Evolutionary conservation across 2,329 filamentous ascomycete species (phyloP).

Genomic region (Neurospora crassa): DNA sequence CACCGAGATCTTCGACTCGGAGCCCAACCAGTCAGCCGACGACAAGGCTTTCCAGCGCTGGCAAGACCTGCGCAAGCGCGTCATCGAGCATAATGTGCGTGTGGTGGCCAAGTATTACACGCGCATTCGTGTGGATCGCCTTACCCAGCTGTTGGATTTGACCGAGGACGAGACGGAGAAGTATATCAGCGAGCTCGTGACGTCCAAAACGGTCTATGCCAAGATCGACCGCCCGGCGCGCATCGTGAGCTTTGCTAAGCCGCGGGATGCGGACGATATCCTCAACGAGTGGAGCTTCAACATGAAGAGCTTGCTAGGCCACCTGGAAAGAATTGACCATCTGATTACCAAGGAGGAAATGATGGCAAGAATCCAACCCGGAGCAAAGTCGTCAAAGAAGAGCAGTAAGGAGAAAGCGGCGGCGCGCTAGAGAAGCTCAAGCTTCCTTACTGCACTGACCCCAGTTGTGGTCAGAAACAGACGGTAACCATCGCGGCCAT

Average conservation of each 20-base stretch:
- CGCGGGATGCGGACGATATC: slow-evolving; percentile 87
- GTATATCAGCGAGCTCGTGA: slow-evolving; percentile 96
- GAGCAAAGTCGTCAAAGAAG: slow-evolving; percentile 27
- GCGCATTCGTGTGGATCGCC: slow-evolving; percentile 81
- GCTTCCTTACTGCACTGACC: background rate
- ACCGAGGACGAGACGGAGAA: slow-evolving; percentile 95
- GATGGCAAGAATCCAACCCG: slow-evolving; percentile 93
- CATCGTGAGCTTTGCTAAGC: slow-evolving; percentile 90
- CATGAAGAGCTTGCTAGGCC: slow-evolving; percentile 62
- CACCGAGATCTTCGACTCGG: slow-evolving; percentile 80
- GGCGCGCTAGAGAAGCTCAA: slow-evolving; percentile 16
- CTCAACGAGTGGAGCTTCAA: slow-evolving; percentile 98
- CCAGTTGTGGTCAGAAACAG: background rate
- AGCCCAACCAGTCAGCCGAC: slow-evolving; percentile 56
- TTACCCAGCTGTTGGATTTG: slow-evolving; percentile 85
- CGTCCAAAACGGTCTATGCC: slow-evolving; percentile 94
- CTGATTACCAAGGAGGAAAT: slow-evolving; percentile 99
- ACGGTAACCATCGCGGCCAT: background rate
- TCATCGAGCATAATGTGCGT: slow-evolving; percentile 98
- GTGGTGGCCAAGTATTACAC: slow-evolving; percentile 99
- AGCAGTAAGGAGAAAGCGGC: slow-evolving; percentile 26
- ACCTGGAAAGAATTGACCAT: slow-evolving; percentile 83
- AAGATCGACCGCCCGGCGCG: slow-evolving; percentile 93
- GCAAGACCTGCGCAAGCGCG: slow-evolving; percentile 92
- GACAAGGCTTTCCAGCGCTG: slow-evolving; percentile 78